phyloP scores from a whole-genome alignment of 495 filamentous ascomycete species.

The Penicillium crystallinum region DNA sequence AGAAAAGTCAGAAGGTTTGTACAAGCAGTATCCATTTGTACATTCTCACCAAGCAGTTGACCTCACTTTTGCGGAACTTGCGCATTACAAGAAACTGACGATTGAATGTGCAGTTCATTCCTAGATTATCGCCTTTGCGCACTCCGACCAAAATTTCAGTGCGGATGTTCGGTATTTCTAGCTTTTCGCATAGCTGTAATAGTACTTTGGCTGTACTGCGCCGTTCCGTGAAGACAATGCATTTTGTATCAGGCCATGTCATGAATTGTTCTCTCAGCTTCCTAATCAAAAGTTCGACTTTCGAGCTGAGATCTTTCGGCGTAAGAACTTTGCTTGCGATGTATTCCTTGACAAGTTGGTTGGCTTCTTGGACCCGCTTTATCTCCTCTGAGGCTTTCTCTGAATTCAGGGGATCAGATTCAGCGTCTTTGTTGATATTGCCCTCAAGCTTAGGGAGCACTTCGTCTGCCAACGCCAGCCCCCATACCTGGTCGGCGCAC shows the following conservation, averaged over 20 bases:
- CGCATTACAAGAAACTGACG: conserved; percentile 72
- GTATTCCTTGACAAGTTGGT: conserved; percentile 49
- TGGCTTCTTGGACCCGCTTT: conserved; percentile 54
- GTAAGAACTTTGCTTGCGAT: conserved; percentile 38
- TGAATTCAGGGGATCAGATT: conserved; percentile 16
- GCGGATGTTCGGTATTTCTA: conserved; percentile 55
- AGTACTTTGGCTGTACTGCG: conserved; percentile 74
- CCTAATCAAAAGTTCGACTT: conserved; percentile 59
- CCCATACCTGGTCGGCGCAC: conserved; percentile 83
- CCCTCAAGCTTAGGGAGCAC: conserved; percentile 59
- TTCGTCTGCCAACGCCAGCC: conserved; percentile 60
- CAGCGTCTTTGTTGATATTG: conserved; percentile 44
- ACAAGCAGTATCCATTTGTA: background rate
- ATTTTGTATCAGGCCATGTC: conserved; percentile 54
- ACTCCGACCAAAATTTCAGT: conserved; percentile 65
- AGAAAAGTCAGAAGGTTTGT: conserved; percentile 7
- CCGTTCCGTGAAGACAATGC: conserved; percentile 82
- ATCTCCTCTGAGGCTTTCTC: conserved; percentile 46
- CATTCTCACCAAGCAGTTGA: conserved; percentile 70
- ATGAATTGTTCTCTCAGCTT: conserved; percentile 57
- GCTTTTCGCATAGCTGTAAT: conserved; percentile 53
- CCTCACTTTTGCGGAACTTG: conserved; percentile 70
- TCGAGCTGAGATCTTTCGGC: conserved; percentile 56
- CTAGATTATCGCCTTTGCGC: conserved; percentile 40
- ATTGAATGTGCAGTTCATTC: conserved; percentile 59